A percentile compares a stretch with the other conserved stretches of the same genome.
Evolutionary conservation across 192 early-diverging fungal species (phyloP).

Genomic region (Polychytrium aggregatum): DNA sequence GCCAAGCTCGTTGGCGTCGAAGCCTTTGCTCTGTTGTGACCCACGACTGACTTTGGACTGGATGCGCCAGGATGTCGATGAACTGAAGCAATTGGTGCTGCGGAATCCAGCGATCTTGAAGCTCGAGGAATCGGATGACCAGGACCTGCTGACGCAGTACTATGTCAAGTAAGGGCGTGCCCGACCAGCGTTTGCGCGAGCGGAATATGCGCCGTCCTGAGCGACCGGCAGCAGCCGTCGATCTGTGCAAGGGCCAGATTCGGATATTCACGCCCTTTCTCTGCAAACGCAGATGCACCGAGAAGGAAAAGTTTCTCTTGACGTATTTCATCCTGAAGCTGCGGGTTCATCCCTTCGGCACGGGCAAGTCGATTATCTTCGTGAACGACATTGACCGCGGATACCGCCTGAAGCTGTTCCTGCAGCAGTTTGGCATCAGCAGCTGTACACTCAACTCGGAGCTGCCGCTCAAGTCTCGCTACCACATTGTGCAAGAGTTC

Average conservation of each 20-base stretch:
- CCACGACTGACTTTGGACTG: conserved; percentile 1
- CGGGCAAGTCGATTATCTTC: conserved; percentile 88
- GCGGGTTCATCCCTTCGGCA: conserved; percentile 57
- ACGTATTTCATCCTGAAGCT: conserved; percentile 86
- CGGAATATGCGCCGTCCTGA: too few species aligned
- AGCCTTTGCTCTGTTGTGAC: too few species aligned
- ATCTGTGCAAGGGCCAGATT: too few species aligned
- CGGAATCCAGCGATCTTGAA: conserved; percentile 79
- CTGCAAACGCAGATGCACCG: too few species aligned
- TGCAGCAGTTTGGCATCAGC: conserved; percentile 93
- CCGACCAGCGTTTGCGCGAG: too few species aligned
- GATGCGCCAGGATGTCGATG: conserved; percentile 59
- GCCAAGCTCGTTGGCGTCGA: too few species aligned
- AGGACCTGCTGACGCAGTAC: conserved; percentile 63
- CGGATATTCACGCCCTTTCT: too few species aligned
- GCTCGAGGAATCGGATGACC: conserved; percentile 53
- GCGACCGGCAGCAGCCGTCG: too few species aligned
- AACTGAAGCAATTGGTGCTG: conserved; percentile 72
- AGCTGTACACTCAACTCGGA: conserved; percentile 90
- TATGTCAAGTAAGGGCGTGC: too few species aligned
- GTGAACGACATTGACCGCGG: conserved; percentile 92
- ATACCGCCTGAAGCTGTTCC: conserved; percentile 82
- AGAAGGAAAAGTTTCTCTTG: conserved; percentile 81
- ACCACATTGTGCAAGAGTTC: conserved; percentile 95
- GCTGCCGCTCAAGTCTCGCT: conserved; percentile 76